Conservation (phyloP, 1,139 yeast genomes). For the Hanseniaspora sp. region DNA sequence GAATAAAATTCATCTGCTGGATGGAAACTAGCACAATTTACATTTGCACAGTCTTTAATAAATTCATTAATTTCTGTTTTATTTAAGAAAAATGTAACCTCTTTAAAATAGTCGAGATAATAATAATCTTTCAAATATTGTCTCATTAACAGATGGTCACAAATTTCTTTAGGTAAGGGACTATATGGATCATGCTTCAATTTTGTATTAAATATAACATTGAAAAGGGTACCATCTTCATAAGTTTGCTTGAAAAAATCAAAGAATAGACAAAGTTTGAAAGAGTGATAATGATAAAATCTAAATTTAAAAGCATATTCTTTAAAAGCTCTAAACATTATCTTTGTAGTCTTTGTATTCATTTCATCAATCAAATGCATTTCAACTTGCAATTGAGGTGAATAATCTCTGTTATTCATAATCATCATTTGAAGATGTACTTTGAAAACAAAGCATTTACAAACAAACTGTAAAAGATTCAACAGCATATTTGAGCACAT, state of each 20-base stretch:
- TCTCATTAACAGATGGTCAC: slow-evolving; percentile 2
- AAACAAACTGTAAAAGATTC: slow-evolving; percentile 17
- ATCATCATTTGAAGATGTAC: slow-evolving; percentile 16
- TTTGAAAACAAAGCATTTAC: slow-evolving; percentile 24
- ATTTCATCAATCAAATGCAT: slow-evolving; percentile 20
- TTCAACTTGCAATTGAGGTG: slow-evolving; percentile 18
- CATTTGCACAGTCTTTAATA: background rate
- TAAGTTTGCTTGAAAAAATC: slow-evolving; percentile 25
- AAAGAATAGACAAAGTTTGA: slow-evolving; percentile 26
- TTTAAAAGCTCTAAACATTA: slow-evolving; percentile 22
- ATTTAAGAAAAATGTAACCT: background rate
- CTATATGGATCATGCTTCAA: slow-evolving; percentile 1
- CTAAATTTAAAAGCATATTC: slow-evolving; percentile 24
- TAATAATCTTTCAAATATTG: slow-evolving; percentile 4
- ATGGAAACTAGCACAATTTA: background rate
- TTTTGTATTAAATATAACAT: slow-evolving; percentile 19
- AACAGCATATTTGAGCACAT: background rate
- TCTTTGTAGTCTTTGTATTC: slow-evolving; percentile 20
- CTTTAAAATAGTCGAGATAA: slow-evolving; percentile 3
- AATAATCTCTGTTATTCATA: slow-evolving; percentile 7
- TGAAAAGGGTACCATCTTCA: slow-evolving; percentile 24
- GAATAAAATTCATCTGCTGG: background rate
- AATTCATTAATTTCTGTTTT: background rate
- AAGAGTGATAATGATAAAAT: slow-evolving; percentile 27
- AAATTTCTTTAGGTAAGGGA: slow-evolving; percentile 1